Evolutionary conservation across 805 yeast genomes (phyloP).

Genomic region (Monosporozyma yasuniensis): DNA sequence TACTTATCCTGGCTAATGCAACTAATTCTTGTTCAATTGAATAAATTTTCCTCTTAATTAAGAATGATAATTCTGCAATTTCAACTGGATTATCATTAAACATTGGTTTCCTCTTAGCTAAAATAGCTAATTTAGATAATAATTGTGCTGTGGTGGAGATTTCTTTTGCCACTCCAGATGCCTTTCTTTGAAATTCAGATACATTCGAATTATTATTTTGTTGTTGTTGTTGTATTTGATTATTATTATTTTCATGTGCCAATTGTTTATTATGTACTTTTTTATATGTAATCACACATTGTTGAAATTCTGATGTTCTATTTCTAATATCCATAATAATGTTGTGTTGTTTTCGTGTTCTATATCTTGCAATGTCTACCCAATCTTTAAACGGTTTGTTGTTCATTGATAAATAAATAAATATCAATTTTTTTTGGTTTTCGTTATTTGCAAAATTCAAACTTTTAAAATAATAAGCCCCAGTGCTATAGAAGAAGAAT

Average conservation of each 20-base stretch:
- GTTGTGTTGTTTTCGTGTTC: too few relatives aligned
- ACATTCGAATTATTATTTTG: too few relatives aligned
- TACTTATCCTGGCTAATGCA: constrained; percentile 54
- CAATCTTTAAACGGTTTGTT: too few relatives aligned
- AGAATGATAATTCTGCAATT: constrained; percentile 82
- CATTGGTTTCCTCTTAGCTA: constrained; percentile 84
- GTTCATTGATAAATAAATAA: too few relatives aligned
- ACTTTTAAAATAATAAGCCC: too few relatives aligned
- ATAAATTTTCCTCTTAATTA: constrained; percentile 40
- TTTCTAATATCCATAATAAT: constrained; percentile 48
- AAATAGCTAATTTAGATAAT: constrained; percentile 63
- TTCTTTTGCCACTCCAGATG: constrained; percentile 79
- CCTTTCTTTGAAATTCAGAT: constrained; percentile 60
- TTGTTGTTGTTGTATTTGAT: not conserved
- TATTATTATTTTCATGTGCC: not conserved
- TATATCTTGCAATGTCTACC: constrained; percentile 51
- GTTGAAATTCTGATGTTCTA: constrained; percentile 86
- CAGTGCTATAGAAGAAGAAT: too few relatives aligned
- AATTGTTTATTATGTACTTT: constrained; percentile 38
- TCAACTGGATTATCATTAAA: constrained; percentile 93
- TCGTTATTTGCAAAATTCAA: too few relatives aligned
- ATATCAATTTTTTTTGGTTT: too few relatives aligned
- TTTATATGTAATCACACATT: constrained; percentile 73
- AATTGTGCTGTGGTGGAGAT: constrained; percentile 78
- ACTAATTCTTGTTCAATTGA: constrained; percentile 76